Evolutionary conservation across 2,329 filamentous ascomycete species (phyloP).

Genomic region (Ceratocystis destructans): DNA sequence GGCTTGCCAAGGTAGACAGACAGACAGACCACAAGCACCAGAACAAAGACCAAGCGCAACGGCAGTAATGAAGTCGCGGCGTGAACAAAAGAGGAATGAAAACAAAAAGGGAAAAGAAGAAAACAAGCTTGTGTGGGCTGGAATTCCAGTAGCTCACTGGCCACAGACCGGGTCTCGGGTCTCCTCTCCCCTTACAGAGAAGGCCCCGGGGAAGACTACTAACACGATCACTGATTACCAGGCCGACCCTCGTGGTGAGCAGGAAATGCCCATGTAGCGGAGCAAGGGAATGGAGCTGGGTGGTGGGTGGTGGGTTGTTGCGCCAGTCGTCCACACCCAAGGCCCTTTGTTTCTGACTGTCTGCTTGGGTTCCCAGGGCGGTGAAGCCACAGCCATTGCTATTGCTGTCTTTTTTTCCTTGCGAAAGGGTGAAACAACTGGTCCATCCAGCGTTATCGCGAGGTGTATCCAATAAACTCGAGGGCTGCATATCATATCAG

Average conservation of each 20-base stretch:
- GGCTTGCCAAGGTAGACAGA: too few relatives aligned
- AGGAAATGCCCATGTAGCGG: background rate
- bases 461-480: background rate
- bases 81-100: too few relatives aligned
- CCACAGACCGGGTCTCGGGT: background rate
- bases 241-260: background rate
- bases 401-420: background rate
- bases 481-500: background rate
- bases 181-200: background rate
- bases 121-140: background rate
- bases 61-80: too few relatives aligned
- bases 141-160: too few relatives aligned
- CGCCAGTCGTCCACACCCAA: too few relatives aligned
- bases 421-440: background rate
- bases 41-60: too few relatives aligned
- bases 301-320: background rate
- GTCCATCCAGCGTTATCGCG: background rate
- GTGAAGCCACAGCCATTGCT: background rate
- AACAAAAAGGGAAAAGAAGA: background rate
- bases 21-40: too few relatives aligned
- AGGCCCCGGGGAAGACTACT: background rate
- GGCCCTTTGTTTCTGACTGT: background rate
- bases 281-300: background rate
- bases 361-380: background rate
- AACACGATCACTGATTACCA: background rate